Evolutionary conservation across 805 yeast genomes (phyloP).

Genomic region (Helenozyma rhizophorensis): DNA sequence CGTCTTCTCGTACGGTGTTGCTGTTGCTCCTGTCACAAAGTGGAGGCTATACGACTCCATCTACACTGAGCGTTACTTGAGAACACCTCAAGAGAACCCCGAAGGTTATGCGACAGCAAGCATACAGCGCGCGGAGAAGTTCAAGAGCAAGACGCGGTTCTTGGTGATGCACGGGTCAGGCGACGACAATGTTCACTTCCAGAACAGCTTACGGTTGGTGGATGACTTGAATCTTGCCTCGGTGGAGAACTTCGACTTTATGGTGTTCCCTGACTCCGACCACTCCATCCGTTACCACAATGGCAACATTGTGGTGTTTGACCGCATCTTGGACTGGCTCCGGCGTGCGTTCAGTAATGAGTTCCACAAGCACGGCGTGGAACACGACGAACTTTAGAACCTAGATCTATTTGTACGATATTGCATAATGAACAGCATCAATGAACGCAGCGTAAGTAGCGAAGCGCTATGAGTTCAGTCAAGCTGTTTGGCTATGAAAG

Average conservation of each 20-base stretch:
- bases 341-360: constrained; percentile 15
- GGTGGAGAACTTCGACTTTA: constrained; percentile 79
- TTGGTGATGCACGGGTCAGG: constrained; percentile 94
- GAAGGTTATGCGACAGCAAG: constrained; percentile 57
- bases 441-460: no score
- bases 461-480: no score
- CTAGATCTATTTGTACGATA: no score
- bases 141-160: constrained; percentile 61
- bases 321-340: constrained; percentile 30
- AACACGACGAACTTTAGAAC: constrained; percentile 4
- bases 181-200: constrained; percentile 96
- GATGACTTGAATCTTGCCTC: constrained; percentile 69
- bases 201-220: constrained; percentile 72
- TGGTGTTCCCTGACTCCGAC: constrained; percentile 78
- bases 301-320: constrained; percentile 65
- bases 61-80: constrained; percentile 94
- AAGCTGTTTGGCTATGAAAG: no score
- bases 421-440: no score
- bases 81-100: constrained; percentile 64
- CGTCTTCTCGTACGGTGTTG: constrained; percentile 81
- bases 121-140: constrained; percentile 51
- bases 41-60: constrained; percentile 91
- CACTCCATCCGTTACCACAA: constrained; percentile 71
- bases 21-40: constrained; percentile 97
- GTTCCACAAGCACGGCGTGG: constrained; percentile 3